These are phyloP conservation scores for Exophiala calicioides DNA, from an alignment of 2,329 filamentous ascomycete species.

Conservation along the genomic window DNA sequence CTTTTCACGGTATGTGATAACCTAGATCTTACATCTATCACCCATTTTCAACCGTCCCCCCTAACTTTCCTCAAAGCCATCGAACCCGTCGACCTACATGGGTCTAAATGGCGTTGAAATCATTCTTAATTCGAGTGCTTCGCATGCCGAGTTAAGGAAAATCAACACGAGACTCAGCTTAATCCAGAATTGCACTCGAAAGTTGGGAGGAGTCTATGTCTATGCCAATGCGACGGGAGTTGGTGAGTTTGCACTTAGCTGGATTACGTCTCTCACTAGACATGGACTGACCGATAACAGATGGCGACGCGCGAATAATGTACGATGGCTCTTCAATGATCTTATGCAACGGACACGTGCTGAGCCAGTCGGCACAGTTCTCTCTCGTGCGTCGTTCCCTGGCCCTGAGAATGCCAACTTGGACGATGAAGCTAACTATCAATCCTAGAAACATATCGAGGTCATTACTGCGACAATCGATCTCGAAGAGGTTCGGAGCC, in stretches of 20 bases:
- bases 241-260: conserved; percentile 8
- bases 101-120: conserved; percentile 67
- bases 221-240: conserved; percentile 61
- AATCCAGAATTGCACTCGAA: conserved; percentile 64
- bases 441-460: conserved; percentile 54
- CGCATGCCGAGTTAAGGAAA: conserved; percentile 69
- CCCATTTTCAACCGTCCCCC: too few relatives aligned
- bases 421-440: conserved; percentile 2
- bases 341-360: conserved; percentile 10
- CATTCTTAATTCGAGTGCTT: conserved; percentile 68
- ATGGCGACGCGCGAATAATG: conserved; percentile 25
- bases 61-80: conserved; percentile 1
- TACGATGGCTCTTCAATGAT: conserved; percentile 31
- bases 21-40: not conserved
- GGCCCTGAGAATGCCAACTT: not conserved
- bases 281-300: conserved; percentile 38
- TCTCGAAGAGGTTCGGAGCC: conserved; percentile 67
- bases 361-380: conserved; percentile 13
- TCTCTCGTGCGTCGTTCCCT: conserved; percentile 7
- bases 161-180: conserved; percentile 64
- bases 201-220: conserved; percentile 50
- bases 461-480: conserved; percentile 67
- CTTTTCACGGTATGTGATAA: conserved; percentile 59
- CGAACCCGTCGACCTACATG: conserved; percentile 28
- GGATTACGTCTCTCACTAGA: not conserved